Evolutionary conservation across 371 early-diverging fungal genomes (phyloP).

Genomic region (Ordospora pajunii): DNA sequence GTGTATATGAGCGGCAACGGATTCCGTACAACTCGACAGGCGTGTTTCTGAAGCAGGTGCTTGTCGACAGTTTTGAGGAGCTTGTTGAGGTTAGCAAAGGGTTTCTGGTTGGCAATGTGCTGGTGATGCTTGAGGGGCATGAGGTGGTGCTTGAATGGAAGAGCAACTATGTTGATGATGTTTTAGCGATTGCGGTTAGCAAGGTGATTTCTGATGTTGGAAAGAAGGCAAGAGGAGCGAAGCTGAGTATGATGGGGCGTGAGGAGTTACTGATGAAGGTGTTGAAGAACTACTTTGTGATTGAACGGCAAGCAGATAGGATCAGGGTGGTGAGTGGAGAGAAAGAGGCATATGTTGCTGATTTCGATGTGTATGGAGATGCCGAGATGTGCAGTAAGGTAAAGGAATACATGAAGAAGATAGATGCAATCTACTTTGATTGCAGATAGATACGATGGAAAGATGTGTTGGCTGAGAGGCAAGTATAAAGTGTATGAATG

Average conservation of each 20-base stretch:
- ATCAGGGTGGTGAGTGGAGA: background rate
- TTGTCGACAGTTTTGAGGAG: constrained; percentile 41
- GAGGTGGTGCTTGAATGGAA: constrained; percentile 47
- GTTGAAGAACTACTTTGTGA: constrained; percentile 34
- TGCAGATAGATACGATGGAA: too few relatives aligned
- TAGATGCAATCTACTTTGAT: background rate
- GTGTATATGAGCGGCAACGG: constrained; percentile 39
- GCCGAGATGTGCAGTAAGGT: background rate
- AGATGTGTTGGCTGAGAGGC: too few relatives aligned
- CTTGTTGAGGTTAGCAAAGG: constrained; percentile 6
- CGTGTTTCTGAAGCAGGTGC: constrained; percentile 32
- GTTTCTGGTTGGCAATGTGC: constrained; percentile 33
- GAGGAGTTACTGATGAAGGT: constrained; percentile 24
- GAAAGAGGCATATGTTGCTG: background rate
- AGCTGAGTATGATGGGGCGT: constrained; percentile 23
- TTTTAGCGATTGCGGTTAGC: constrained; percentile 43
- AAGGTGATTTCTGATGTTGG: constrained; percentile 39
- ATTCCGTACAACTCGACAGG: constrained; percentile 47
- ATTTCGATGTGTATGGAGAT: background rate
- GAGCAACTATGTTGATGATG: constrained; percentile 47
- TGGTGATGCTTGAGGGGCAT: constrained; percentile 1
- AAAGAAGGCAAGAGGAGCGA: constrained; percentile 22
- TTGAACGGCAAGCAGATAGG: background rate
- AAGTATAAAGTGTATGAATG: too few relatives aligned
- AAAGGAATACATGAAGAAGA: background rate